phyloP scores from a whole-genome alignment of 768 basidiomycete species.

The Boletus reticuloceps region DNA sequence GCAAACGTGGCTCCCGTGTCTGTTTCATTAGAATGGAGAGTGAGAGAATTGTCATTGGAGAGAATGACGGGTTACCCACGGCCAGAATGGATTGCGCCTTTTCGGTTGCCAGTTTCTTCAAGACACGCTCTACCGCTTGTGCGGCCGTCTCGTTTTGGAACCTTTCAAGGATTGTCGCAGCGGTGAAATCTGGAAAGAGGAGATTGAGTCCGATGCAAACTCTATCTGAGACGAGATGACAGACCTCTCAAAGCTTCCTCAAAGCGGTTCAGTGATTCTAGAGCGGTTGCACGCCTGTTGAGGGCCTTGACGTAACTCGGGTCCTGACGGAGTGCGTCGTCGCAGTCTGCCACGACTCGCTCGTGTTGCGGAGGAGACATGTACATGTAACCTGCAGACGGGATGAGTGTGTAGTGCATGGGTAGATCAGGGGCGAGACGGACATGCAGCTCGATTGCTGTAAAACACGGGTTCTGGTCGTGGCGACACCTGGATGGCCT shows the following conservation, averaged over 20 bases:
- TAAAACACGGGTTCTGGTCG: constrained; percentile 90
- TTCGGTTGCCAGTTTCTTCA: constrained; percentile 75
- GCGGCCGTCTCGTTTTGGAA: constrained; percentile 83
- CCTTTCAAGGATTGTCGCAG: constrained; percentile 91
- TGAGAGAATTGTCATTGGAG: background rate
- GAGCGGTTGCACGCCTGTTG: constrained; percentile 83
- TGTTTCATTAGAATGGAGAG: background rate
- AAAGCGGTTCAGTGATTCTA: constrained; percentile 70
- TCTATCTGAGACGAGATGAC: constrained; percentile 15
- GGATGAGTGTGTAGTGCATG: background rate
- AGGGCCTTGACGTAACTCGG: constrained; percentile 84
- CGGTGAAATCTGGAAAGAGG: constrained; percentile 74
- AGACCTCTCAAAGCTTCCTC: constrained; percentile 80
- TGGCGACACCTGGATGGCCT: constrained; percentile 70
- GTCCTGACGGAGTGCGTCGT: constrained; percentile 83
- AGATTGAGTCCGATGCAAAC: background rate
- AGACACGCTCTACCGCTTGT: constrained; percentile 84
- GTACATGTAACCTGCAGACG: constrained; percentile 78
- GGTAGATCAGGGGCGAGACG: constrained; percentile 19
- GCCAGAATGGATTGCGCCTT: constrained; percentile 72
- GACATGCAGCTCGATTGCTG: constrained; percentile 96
- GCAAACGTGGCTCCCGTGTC: constrained; percentile 78
- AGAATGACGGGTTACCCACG: constrained; percentile 36
- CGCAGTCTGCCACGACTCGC: constrained; percentile 83
- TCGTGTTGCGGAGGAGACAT: constrained; percentile 83